Conservation (phyloP, 805 yeast genomes). For the Cyberlindnera mycetangii region DNA sequence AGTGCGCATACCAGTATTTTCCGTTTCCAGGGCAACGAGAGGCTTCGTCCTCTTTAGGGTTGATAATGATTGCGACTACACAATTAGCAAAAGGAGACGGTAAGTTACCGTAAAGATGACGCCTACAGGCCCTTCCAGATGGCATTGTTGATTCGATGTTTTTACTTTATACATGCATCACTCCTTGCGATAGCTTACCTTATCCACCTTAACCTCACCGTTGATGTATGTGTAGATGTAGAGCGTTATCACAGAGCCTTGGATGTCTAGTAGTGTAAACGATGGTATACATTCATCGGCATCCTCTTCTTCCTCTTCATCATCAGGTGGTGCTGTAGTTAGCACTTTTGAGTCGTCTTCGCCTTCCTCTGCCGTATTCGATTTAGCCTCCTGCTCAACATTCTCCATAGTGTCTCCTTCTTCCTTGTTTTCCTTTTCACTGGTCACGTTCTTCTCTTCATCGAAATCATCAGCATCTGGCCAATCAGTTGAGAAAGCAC, state of each 20-base stretch:
- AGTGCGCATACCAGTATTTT: no score
- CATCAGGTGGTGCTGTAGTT: conserved; percentile 5
- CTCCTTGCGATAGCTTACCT: conserved; percentile 64
- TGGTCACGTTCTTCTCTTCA: conserved; percentile 33
- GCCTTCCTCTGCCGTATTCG: conserved; percentile 30
- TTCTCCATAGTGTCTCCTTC: conserved; percentile 24
- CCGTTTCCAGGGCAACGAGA: no score
- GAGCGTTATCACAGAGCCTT: conserved; percentile 70
- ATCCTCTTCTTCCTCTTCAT: conserved; percentile 23
- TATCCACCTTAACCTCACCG: conserved; percentile 88
- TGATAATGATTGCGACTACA: no score
- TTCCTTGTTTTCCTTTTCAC: conserved; percentile 20
- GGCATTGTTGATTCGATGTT: no score
- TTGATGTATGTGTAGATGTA: conserved; percentile 80
- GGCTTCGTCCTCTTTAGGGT: no score
- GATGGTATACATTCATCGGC: conserved; percentile 55
- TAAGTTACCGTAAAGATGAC: no score
- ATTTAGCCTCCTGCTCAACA: conserved; percentile 13
- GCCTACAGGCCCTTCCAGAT: no score
- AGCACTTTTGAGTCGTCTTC: conserved; percentile 19
- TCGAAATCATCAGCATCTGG: conserved; percentile 53
- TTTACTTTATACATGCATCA: no score
- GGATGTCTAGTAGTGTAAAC: conserved; percentile 85
- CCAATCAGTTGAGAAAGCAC: conserved; percentile 73
- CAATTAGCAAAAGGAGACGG: no score